These are phyloP conservation scores for Sugiyamaella castrensis DNA, from an alignment of 1,139 yeast genomes.

Conservation along the genomic window DNA sequence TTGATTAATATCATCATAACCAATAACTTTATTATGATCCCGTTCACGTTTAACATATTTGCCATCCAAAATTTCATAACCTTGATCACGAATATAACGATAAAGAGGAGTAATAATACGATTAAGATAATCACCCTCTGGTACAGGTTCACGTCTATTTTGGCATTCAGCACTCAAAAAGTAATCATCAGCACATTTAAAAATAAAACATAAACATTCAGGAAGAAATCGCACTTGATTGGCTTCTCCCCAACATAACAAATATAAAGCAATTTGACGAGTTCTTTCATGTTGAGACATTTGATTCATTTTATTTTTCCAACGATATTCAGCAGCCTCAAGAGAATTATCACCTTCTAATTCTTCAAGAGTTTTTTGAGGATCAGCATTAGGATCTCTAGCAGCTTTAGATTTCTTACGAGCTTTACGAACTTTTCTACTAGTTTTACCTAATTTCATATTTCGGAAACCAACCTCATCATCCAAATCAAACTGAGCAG, in stretches of 20 bases:
- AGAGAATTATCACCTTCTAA: constrained; percentile 82
- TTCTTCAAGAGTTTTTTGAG: constrained; percentile 65
- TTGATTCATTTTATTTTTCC: constrained; percentile 75
- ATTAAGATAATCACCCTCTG: constrained; percentile 94
- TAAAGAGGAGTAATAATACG: constrained; percentile 91
- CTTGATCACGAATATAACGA: constrained; percentile 88
- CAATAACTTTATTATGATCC: constrained; percentile 91
- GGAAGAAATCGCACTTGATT: constrained; percentile 95
- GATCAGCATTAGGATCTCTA: constrained; percentile 45
- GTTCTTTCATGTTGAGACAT: constrained; percentile 75
- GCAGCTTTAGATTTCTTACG: constrained; percentile 62
- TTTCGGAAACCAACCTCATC: constrained; percentile 75
- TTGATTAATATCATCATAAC: constrained; percentile 98
- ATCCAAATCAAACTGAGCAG: constrained; percentile 84
- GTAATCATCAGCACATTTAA: constrained; percentile 89
- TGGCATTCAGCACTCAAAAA: constrained; percentile 85
- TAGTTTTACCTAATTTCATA: constrained; percentile 73
- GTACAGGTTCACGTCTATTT: constrained; percentile 69
- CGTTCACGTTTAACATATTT: constrained; percentile 95
- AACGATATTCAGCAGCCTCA: constrained; percentile 79
- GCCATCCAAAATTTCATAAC: constrained; percentile 90
- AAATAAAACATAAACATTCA: constrained; percentile 88
- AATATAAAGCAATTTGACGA: constrained; percentile 83
- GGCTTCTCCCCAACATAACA: constrained; percentile 97
- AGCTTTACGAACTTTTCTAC: constrained; percentile 52